phyloP scores from a whole-genome alignment of 331 rosid genomes.

The Malus hybrid region DNA sequence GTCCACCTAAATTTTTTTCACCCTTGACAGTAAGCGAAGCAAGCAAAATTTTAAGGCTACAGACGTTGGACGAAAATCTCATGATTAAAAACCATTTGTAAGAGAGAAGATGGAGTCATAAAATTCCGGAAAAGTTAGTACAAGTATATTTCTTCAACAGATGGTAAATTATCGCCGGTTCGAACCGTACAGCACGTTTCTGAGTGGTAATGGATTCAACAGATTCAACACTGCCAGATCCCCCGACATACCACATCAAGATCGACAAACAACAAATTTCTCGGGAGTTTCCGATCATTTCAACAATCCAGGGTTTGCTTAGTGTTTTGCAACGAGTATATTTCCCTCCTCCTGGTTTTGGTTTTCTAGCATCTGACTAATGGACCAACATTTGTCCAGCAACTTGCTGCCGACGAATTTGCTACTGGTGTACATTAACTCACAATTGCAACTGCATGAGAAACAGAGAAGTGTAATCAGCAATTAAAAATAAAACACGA shows the following conservation, averaged over 20 bases:
- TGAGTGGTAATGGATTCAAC: neutral
- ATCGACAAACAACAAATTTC: neutral
- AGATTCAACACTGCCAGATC: neutral
- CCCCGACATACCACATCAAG: constrained; percentile 2
- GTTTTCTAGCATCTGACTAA: neutral
- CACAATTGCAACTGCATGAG: constrained; percentile 8
- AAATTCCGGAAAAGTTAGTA: neutral
- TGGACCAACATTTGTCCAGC: neutral
- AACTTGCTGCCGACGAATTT: neutral
- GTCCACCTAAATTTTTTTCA: no score
- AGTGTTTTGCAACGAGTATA: neutral
- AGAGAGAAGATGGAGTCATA: neutral
- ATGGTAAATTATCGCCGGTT: neutral
- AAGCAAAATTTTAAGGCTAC: no score
- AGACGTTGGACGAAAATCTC: neutral
- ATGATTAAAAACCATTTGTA: neutral
- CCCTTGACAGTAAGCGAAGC: no score
- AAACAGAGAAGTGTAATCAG: neutral
- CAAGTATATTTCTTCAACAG: neutral
- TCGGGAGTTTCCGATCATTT: neutral
- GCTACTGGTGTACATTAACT: neutral
- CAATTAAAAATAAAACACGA: neutral
- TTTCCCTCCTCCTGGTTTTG: neutral
- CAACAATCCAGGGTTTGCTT: neutral
- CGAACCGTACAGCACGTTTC: neutral